These are phyloP conservation scores for Eustoma russellianum DNA, from an alignment of 257 asterid species.

Conservation along the genomic window DNA sequence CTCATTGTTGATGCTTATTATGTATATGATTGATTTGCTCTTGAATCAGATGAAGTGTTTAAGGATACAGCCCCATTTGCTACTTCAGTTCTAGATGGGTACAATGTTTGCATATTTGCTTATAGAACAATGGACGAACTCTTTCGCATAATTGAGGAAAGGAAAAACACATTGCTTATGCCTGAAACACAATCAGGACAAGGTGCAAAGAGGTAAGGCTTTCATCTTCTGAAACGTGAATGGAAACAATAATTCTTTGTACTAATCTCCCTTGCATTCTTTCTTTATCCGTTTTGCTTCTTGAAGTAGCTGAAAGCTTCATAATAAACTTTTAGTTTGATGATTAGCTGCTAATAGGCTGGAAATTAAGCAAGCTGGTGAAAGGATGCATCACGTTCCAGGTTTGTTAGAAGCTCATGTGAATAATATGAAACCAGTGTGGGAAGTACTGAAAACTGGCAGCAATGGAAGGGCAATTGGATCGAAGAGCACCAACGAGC, in stretches of 20 bases:
- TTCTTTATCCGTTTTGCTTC: no score
- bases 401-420: slow-evolving; percentile 84
- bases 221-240: no score
- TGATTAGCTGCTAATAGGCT: slow-evolving; percentile 39
- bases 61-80: slow-evolving; percentile 88
- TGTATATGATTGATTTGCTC: slow-evolving; percentile 10
- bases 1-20: not conserved
- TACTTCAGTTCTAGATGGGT: slow-evolving; percentile 91
- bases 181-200: slow-evolving; percentile 48
- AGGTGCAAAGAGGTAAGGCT: slow-evolving; percentile 55
- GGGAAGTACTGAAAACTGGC: slow-evolving; percentile 85
- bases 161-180: slow-evolving; percentile 54
- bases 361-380: slow-evolving; percentile 87
- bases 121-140: slow-evolving; percentile 80
- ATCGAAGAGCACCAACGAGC: slow-evolving; percentile 82
- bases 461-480: slow-evolving; percentile 87
- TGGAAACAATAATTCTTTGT: not conserved
- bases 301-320: not conserved
- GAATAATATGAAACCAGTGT: slow-evolving; percentile 62
- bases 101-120: slow-evolving; percentile 86
- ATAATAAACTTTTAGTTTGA: no score
- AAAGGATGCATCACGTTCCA: slow-evolving; percentile 87
- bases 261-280: no score
- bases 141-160: slow-evolving; percentile 64
- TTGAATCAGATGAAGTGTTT: slow-evolving; percentile 59